These are phyloP conservation scores for Sungouiozyma intestinalis DNA, from an alignment of 805 yeast genomes.

Conservation along the genomic window DNA sequence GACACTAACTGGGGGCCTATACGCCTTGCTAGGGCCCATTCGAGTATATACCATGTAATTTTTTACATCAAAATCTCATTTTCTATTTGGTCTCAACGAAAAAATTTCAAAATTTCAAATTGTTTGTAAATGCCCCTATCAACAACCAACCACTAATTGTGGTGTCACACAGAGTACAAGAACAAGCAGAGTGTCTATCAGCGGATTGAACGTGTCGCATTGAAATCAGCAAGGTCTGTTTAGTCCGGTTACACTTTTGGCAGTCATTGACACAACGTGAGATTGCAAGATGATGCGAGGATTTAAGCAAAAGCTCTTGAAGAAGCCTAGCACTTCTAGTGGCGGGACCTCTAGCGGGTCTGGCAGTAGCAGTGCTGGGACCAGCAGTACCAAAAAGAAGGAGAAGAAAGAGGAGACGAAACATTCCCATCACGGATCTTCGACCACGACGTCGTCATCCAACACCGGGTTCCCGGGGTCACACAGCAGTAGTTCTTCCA, in stretches of 20 bases:
- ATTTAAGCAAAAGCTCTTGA: constrained; percentile 44
- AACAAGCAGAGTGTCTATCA: neutral
- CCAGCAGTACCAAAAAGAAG: constrained; percentile 34
- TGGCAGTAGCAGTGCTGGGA: constrained; percentile 2
- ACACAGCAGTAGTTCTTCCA: constrained; percentile 8
- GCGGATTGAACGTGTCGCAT: neutral
- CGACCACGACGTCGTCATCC: constrained; percentile 6
- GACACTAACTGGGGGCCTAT: too few species aligned
- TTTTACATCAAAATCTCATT: neutral
- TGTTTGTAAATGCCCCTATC: neutral
- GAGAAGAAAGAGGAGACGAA: constrained; percentile 30
- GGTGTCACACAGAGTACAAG: neutral
- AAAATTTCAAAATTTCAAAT: neutral
- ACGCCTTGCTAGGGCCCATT: too few species aligned
- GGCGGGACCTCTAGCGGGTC: constrained; percentile 27
- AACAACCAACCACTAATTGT: neutral
- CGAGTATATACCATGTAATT: neutral
- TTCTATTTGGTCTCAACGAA: neutral
- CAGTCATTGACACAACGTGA: too few species aligned
- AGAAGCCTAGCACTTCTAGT: constrained; percentile 18
- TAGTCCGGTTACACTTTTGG: too few species aligned
- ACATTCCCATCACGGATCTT: constrained; percentile 1
- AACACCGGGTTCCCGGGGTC: constrained; percentile 1
- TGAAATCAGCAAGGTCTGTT: neutral
- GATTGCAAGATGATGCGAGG: constrained; percentile 57